A percentile compares a stretch with the other conserved stretches of the same genome.
Conservation (phyloP, 345 rosid species). For the Brassica cretica region DNA sequence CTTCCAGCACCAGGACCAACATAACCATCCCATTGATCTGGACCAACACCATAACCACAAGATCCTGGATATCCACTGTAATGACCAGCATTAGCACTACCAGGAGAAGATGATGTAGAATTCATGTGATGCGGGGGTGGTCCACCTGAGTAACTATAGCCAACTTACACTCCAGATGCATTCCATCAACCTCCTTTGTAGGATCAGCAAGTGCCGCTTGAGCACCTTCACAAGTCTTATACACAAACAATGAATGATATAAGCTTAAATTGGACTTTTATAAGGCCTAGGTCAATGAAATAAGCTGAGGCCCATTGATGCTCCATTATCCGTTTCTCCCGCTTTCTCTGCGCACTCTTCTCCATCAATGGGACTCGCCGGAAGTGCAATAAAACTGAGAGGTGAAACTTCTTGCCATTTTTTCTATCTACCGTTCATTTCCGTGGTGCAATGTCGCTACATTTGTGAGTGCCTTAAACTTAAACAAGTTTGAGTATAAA, state of each 20-base stretch:
- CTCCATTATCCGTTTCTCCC: conserved; percentile 33
- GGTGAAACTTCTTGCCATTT: background rate
- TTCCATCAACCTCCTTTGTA: conserved; percentile 66
- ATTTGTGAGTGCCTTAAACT: conserved; percentile 20
- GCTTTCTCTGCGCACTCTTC: background rate
- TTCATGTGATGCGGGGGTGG: conserved; percentile 55
- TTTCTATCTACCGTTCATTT: background rate
- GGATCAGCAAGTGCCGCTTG: conserved; percentile 73
- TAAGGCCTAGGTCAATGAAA: background rate
- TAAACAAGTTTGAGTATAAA: too few relatives aligned
- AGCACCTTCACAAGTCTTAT: conserved; percentile 78
- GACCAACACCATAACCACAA: too few relatives aligned
- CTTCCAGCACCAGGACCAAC: too few relatives aligned
- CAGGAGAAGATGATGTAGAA: conserved; percentile 48
- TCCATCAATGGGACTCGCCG: conserved; percentile 22
- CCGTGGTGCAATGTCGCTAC: conserved; percentile 20
- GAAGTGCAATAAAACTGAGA: background rate
- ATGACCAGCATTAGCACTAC: conserved; percentile 44
- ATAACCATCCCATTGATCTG: too few relatives aligned
- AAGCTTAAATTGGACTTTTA: too few relatives aligned
- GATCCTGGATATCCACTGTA: conserved; percentile 44
- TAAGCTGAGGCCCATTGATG: background rate
- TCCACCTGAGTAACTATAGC: conserved; percentile 59
- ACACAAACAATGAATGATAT: conserved; percentile 53
- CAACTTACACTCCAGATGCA: conserved; percentile 61